A percentile compares a stretch with the other conserved stretches of the same genome.
These are phyloP conservation scores for Calonectria pseudoreteaudii DNA, from an alignment of 2,329 filamentous ascomycete species.

Conservation along the genomic window DNA sequence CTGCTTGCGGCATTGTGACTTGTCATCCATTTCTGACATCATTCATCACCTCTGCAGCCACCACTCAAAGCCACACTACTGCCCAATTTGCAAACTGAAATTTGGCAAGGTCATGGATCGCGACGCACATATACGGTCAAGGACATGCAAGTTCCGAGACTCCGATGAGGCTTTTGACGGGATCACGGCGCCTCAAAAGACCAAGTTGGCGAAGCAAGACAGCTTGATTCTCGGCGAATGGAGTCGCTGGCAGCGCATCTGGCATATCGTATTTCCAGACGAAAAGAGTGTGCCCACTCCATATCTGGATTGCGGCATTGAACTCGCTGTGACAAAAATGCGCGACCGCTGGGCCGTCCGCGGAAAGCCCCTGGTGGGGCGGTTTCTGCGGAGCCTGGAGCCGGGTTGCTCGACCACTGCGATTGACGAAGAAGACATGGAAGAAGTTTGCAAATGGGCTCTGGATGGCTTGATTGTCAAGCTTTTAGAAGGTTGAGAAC, in stretches of 20 bases:
- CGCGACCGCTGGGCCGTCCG: neutral
- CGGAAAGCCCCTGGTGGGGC: neutral
- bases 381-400: neutral
- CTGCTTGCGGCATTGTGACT: neutral
- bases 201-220: neutral
- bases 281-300: neutral
- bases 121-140: neutral
- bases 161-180: neutral
- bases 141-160: neutral
- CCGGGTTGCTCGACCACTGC: too few species aligned
- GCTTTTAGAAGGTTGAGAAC: too few species aligned
- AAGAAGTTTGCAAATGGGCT: too few species aligned
- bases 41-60: neutral
- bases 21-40: neutral
- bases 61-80: neutral
- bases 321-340: neutral
- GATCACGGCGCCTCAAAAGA: neutral
- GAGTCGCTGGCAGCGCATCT: neutral
- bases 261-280: neutral
- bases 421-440: too few species aligned
- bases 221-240: neutral
- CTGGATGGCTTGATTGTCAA: too few species aligned
- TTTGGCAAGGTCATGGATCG: neutral
- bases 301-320: neutral
- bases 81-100: neutral